Percentiles rank a stretch among this genome's conserved stretches.
Evolutionary conservation across 306 rosid species (phyloP).

Genomic region (Medicago arabica): DNA sequence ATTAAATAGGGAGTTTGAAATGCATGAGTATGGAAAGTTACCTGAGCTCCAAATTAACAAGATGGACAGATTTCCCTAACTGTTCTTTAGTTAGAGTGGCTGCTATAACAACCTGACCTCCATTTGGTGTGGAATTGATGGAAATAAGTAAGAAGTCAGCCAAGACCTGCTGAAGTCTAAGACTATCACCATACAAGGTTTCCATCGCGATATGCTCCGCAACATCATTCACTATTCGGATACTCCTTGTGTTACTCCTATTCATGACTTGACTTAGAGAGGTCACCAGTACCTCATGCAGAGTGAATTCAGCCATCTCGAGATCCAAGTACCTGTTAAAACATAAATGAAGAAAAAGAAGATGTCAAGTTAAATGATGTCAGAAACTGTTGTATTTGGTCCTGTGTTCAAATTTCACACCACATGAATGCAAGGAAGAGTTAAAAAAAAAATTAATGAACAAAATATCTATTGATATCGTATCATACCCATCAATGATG

Average conservation of each 20-base stretch:
- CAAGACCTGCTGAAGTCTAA: conserved; percentile 87
- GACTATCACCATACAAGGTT: conserved; percentile 78
- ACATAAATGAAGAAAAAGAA: conserved; percentile 30
- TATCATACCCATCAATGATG: conserved; percentile 80
- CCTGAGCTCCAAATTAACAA: conserved; percentile 84
- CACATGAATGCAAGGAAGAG: not conserved
- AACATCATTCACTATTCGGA: conserved; percentile 72
- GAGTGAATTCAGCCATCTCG: conserved; percentile 89
- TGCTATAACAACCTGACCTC: conserved; percentile 71
- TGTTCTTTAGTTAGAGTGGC: conserved; percentile 74
- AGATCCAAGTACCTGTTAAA: conserved; percentile 73
- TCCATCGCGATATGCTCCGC: conserved; percentile 56
- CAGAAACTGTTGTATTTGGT: conserved; percentile 1
- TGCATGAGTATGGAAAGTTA: conserved; percentile 35
- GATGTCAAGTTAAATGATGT: conserved; percentile 34
- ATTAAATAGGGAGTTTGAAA: conserved; percentile 1
- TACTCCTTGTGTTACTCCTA: conserved; percentile 60
- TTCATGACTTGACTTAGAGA: conserved; percentile 78
- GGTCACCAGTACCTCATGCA: conserved; percentile 73
- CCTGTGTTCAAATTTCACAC: conserved; percentile 12
- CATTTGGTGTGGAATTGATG: conserved; percentile 61
- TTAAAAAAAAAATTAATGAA: not conserved
- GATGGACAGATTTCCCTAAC: conserved; percentile 80
- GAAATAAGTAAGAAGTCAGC: conserved; percentile 78
- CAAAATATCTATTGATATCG: conserved; percentile 29